Conservation (phyloP, 2,329 filamentous ascomycete genomes). For the Aspergillus sp. region DNA sequence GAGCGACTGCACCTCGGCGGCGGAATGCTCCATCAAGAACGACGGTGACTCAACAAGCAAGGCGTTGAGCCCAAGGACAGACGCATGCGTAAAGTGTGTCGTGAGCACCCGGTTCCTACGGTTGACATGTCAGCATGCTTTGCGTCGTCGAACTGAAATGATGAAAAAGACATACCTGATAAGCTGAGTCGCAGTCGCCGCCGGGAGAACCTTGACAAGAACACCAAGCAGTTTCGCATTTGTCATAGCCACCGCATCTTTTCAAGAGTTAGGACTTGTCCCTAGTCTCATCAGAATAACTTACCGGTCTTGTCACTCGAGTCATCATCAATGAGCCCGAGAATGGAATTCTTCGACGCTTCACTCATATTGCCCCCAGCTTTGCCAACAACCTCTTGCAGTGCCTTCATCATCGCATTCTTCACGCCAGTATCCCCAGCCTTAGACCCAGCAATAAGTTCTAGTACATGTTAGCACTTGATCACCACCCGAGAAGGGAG, state of each 20-base stretch:
- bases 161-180: conserved; percentile 41
- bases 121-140: conserved; percentile 25
- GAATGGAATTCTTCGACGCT: conserved; percentile 71
- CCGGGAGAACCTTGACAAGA: conserved; percentile 74
- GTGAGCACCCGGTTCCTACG: conserved; percentile 69
- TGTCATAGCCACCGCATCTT: conserved; percentile 68
- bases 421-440: conserved; percentile 78
- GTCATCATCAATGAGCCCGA: conserved; percentile 81
- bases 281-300: conserved; percentile 3
- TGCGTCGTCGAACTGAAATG: not conserved
- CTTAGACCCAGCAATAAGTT: conserved; percentile 91
- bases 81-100: conserved; percentile 63
- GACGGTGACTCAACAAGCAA: conserved; percentile 72
- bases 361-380: conserved; percentile 94
- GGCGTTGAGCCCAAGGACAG: conserved; percentile 79
- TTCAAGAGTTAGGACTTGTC: conserved; percentile 10
- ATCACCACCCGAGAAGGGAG: conserved; percentile 3
- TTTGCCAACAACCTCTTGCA: conserved; percentile 94
- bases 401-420: conserved; percentile 91
- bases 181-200: conserved; percentile 54
- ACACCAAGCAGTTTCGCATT: conserved; percentile 85
- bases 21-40: conserved; percentile 57
- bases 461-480: conserved; percentile 34
- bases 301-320: conserved; percentile 60
- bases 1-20: conserved; percentile 64